These are phyloP conservation scores for Diaporthe sp. DNA, from an alignment of 2,329 filamentous ascomycete genomes.

Conservation along the genomic window DNA sequence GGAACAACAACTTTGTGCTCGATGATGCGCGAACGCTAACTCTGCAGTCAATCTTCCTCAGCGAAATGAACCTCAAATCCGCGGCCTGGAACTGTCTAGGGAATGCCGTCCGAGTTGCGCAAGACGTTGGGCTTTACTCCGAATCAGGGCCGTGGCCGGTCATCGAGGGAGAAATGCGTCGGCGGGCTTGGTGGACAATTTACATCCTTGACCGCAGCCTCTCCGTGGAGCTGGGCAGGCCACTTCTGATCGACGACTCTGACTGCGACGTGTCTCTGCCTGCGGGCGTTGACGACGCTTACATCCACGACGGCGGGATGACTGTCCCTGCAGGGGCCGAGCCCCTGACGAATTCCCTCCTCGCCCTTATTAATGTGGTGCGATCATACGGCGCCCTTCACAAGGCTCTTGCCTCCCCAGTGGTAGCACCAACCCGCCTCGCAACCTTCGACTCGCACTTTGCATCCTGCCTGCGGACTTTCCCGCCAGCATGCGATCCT, in stretches of 20 bases:
- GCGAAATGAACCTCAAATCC: conserved; percentile 87
- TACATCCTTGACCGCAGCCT: conserved; percentile 89
- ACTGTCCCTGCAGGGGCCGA: conserved; percentile 61
- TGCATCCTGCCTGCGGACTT: conserved; percentile 76
- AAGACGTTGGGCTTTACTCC: conserved; percentile 84
- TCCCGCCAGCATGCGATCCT: conserved; percentile 80
- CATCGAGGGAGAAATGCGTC: conserved; percentile 86
- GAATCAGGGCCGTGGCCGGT: conserved; percentile 79
- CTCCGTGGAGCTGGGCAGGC: conserved; percentile 82
- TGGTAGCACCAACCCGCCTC: conserved; percentile 74
- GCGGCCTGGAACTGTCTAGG: conserved; percentile 90
- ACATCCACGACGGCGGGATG: conserved; percentile 70
- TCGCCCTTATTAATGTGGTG: conserved; percentile 84
- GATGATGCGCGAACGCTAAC: conserved; percentile 80
- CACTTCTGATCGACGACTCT: conserved; percentile 84
- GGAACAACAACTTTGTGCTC: conserved; percentile 81
- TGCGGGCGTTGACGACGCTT: conserved; percentile 82
- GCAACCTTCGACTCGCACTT: conserved; percentile 87
- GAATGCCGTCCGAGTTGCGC: conserved; percentile 80
- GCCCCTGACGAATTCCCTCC: conserved; percentile 75
- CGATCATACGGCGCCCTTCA: conserved; percentile 80
- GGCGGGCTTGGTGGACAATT: conserved; percentile 92
- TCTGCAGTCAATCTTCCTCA: conserved; percentile 81
- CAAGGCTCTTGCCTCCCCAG: conserved; percentile 74
- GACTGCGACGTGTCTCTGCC: conserved; percentile 90